These are phyloP conservation scores for Cryptococcus floricola DNA, from an alignment of 1,284 basidiomycete species.

Conservation along the genomic window DNA sequence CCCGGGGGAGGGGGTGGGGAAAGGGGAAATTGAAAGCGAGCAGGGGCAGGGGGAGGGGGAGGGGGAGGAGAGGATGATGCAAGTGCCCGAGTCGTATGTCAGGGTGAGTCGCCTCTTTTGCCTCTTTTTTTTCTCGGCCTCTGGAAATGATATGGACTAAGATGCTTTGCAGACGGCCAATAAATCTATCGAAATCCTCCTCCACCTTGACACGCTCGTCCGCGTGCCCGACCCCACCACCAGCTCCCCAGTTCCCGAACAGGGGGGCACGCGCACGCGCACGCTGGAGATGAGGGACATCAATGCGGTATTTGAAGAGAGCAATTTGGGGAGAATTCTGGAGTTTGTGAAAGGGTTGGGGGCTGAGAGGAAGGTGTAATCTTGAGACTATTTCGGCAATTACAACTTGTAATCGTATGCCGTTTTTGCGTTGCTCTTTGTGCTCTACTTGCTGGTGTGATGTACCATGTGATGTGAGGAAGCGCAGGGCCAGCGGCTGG, in stretches of 20 bases:
- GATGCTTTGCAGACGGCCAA: conserved; percentile 2
- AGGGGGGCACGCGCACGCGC: no score
- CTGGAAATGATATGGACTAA: not conserved
- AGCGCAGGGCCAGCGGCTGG: no score
- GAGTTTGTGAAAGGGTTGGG: not conserved
- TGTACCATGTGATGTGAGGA: no score
- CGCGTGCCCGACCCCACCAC: not conserved
- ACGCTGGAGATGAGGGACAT: not conserved
- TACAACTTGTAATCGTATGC: no score
- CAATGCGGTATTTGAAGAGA: not conserved
- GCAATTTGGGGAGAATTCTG: conserved; percentile 1
- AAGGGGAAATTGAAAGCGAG: not conserved
- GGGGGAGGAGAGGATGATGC: not conserved
- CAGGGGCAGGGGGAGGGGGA: not conserved
- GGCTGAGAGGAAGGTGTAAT: no score
- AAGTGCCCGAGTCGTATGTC: conserved; percentile 49
- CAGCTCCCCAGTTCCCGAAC: no score
- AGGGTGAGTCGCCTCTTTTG: conserved; percentile 58
- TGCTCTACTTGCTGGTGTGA: no score
- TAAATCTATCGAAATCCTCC: conserved; percentile 6
- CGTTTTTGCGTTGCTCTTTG: no score
- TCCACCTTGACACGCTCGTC: conserved; percentile 3
- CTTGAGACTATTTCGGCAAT: no score
- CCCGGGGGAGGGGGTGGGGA: not conserved
- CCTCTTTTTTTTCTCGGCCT: not conserved